Conservation (phyloP, 768 basidiomycete species). For the Lactarius akahatsu region DNA sequence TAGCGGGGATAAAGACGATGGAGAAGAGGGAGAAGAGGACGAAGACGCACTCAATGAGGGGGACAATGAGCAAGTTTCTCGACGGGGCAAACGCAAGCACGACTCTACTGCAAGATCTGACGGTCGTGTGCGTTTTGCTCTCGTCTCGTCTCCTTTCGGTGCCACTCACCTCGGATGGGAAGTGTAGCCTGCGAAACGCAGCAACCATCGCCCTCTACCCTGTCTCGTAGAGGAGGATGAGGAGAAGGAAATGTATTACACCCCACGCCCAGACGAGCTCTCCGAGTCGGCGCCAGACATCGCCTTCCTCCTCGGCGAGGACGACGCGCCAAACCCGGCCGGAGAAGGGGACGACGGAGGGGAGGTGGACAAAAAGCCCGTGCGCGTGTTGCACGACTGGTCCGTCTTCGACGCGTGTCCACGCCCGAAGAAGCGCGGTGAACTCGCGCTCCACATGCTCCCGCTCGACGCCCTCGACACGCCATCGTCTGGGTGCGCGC, state of each 20-base stretch:
- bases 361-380: conserved; percentile 41
- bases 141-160: background rate
- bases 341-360: conserved; percentile 29
- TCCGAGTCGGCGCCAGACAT: conserved; percentile 18
- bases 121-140: conserved; percentile 6
- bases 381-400: conserved; percentile 59
- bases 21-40: conserved; percentile 2
- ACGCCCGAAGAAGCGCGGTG: conserved; percentile 15
- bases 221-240: background rate
- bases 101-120: background rate
- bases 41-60: background rate
- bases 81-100: conserved; percentile 7
- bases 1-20: conserved; percentile 8
- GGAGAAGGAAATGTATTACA: conserved; percentile 8
- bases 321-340: conserved; percentile 26
- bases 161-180: background rate
- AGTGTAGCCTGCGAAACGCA: conserved; percentile 16
- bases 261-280: conserved; percentile 20
- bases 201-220: background rate
- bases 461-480: conserved; percentile 45
- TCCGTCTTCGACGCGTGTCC: conserved; percentile 54
- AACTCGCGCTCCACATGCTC: conserved; percentile 45
- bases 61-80: background rate
- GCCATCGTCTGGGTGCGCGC: conserved; percentile 31
- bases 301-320: conserved; percentile 34